Base-by-base conservation (phyloP, 2,329 filamentous ascomycete genomes). In the Aspergillus chevalieri region DNA sequence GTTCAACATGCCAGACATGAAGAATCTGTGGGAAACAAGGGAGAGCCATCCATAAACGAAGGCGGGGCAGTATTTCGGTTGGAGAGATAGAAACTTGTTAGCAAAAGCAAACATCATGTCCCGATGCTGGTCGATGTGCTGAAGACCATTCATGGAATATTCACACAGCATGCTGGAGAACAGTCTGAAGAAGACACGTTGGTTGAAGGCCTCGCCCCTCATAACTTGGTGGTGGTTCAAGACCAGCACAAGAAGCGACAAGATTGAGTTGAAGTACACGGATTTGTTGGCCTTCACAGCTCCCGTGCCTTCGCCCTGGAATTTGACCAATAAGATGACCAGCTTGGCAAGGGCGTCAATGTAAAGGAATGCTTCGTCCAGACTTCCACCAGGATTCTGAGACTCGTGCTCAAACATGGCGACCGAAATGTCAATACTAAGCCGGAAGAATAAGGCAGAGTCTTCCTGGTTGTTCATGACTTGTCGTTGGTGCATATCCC, bases 161-260 rank as follows among this genome's bases (percentile, higher is more conserved):
- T 93, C 86, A 66, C 87, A 88, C 4, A 98, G 78, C 44, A 96
- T 78, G 61, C 86, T 80, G 0, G 89, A 92, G 64, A 96, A 86
- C 39, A 98, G 78, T 43, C 92, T 84, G 79, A 91, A 93, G 76
- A 96, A 97, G 26, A 94, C 84, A 53, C 89, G 85, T 63, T 92
- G 87, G 61, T 89, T 92, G 74, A 95, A 91, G 36, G 78, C 80
- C 47, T 95, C 90, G 3, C 84, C 86, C 43, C 86, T 83, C 68
- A 85, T 88, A 49, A 87, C 79, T 61, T 94, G 86, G 65, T 97
- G 89, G 59, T 93, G 84, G 66, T 88, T 92, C 52, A 96, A 78
- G 3, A 96, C 80, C 49, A 98, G 73, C 3, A 89, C 81, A 30
- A 89, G 75, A n/a, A 96, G 73, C 6, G 86, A 83, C 38, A 96